Percentiles rank a stretch among this genome's conserved stretches.
These are phyloP conservation scores for Alternaria longipes DNA, from an alignment of 2,329 filamentous ascomycete genomes.

Conservation along the genomic window DNA sequence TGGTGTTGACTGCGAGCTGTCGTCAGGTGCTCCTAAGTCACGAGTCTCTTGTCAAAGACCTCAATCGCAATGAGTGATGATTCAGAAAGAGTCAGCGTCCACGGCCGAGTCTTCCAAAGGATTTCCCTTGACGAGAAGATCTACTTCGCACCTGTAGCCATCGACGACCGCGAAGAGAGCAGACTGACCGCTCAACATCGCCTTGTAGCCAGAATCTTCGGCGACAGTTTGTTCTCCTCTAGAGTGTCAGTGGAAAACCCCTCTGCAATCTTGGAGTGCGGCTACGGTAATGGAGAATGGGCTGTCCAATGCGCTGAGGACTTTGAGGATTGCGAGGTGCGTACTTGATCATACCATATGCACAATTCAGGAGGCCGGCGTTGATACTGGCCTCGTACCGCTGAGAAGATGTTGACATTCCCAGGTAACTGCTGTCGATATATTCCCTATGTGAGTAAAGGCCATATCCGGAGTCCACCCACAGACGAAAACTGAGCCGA, in stretches of 20 bases:
- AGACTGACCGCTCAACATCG: constrained; percentile 48
- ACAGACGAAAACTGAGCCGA: not conserved
- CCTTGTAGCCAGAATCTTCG: constrained; percentile 44
- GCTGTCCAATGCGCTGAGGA: constrained; percentile 49
- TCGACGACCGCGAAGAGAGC: constrained; percentile 50
- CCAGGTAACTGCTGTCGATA: constrained; percentile 51
- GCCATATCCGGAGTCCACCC: not conserved
- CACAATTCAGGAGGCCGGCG: not conserved
- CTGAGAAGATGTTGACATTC: constrained; percentile 20
- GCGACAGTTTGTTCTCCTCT: constrained; percentile 41
- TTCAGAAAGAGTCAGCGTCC: constrained; percentile 39
- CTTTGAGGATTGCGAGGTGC: constrained; percentile 50
- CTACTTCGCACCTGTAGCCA: constrained; percentile 51
- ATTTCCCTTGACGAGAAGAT: constrained; percentile 49
- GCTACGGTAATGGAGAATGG: constrained; percentile 53
- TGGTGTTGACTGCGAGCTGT: not conserved
- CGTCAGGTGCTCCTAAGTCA: not conserved
- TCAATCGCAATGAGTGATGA: constrained; percentile 30
- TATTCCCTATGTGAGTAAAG: constrained; percentile 40
- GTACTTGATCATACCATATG: constrained; percentile 16
- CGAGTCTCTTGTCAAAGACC: not conserved
- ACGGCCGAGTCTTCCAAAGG: constrained; percentile 52
- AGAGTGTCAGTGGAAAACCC: constrained; percentile 40
- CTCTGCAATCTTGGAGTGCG: constrained; percentile 50
- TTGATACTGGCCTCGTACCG: not conserved